Percentiles rank a stretch among this genome's conserved stretches.
phyloP scores from a whole-genome alignment of 495 filamentous ascomycete genomes.

The Penicillium cinerascens region DNA sequence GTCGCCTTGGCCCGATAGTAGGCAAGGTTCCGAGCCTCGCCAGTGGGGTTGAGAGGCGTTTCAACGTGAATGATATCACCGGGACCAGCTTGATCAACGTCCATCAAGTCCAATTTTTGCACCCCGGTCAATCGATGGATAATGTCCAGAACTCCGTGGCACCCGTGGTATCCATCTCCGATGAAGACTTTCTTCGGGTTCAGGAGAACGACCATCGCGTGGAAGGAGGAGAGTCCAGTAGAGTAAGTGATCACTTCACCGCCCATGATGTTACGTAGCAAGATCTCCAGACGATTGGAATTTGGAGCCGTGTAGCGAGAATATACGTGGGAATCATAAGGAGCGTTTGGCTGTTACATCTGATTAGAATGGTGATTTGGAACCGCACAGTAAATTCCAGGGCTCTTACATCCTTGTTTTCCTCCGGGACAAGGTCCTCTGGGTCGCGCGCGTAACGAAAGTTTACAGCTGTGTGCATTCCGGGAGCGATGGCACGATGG shows the following conservation, averaged over 20 bases:
- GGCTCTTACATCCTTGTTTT: slow-evolving; percentile 17
- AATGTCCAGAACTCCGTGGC: slow-evolving; percentile 72
- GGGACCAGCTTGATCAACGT: slow-evolving; percentile 51
- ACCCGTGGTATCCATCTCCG: slow-evolving; percentile 83
- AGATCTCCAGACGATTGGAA: slow-evolving; percentile 70
- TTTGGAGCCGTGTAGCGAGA: slow-evolving; percentile 74
- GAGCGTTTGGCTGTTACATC: slow-evolving; percentile 21
- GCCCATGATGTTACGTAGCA: slow-evolving; percentile 67
- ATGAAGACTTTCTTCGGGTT: slow-evolving; percentile 77
- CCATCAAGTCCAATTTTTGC: slow-evolving; percentile 58
- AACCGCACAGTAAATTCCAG: neutral
- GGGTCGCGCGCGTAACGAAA: slow-evolving; percentile 19
- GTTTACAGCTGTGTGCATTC: slow-evolving; percentile 20
- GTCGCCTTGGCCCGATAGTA: slow-evolving; percentile 67
- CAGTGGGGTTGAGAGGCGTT: slow-evolving; percentile 85
- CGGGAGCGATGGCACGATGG: slow-evolving; percentile 18
- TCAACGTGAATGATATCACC: slow-evolving; percentile 89
- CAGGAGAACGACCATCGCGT: slow-evolving; percentile 69
- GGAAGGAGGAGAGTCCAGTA: slow-evolving; percentile 83
- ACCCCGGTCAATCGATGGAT: slow-evolving; percentile 65
- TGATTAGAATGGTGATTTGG: neutral
- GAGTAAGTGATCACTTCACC: slow-evolving; percentile 70
- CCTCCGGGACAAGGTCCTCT: slow-evolving; percentile 12
- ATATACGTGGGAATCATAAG: slow-evolving; percentile 55
- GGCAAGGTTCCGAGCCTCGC: slow-evolving; percentile 66